Evolutionary conservation across 2,329 filamentous ascomycete species (phyloP).

Genomic region (Scopulariopsis brevicaulis): DNA sequence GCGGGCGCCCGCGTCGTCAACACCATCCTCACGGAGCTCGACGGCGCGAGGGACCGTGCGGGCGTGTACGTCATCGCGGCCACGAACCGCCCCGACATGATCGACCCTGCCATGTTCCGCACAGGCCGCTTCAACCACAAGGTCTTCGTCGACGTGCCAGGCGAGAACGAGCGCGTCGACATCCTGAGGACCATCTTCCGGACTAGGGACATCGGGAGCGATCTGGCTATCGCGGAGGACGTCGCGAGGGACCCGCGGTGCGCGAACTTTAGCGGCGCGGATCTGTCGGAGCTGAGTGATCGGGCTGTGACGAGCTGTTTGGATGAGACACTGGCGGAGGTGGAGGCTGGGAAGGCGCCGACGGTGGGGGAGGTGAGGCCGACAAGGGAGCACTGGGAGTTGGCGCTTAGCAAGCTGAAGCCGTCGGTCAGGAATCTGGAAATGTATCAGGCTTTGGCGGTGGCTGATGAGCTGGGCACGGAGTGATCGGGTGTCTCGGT

Average conservation of each 20-base stretch:
- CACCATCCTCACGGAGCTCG: constrained; percentile 85
- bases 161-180: constrained; percentile 66
- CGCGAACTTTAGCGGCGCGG: constrained; percentile 63
- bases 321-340: constrained; percentile 18
- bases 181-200: constrained; percentile 63
- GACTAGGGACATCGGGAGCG: constrained; percentile 29
- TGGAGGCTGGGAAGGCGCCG: constrained; percentile 12
- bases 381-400: constrained; percentile 36
- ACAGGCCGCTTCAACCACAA: constrained; percentile 80
- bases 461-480: constrained; percentile 11
- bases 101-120: constrained; percentile 88
- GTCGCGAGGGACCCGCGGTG: constrained; percentile 60
- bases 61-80: constrained; percentile 93
- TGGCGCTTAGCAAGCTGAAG: constrained; percentile 33
- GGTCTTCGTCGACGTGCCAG: constrained; percentile 83
- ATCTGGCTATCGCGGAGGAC: constrained; percentile 40
- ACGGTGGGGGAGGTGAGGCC: constrained; percentile 19
- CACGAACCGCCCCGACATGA: constrained; percentile 92
- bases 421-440: constrained; percentile 36
- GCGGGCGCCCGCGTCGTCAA: constrained; percentile 86
- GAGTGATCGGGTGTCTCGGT: background rate
- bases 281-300: constrained; percentile 34
- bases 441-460: constrained; percentile 26
- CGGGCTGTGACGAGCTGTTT: constrained; percentile 41
- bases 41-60: constrained; percentile 67